phyloP scores from a whole-genome alignment of 106 monocot species.

The Allium cepa region DNA sequence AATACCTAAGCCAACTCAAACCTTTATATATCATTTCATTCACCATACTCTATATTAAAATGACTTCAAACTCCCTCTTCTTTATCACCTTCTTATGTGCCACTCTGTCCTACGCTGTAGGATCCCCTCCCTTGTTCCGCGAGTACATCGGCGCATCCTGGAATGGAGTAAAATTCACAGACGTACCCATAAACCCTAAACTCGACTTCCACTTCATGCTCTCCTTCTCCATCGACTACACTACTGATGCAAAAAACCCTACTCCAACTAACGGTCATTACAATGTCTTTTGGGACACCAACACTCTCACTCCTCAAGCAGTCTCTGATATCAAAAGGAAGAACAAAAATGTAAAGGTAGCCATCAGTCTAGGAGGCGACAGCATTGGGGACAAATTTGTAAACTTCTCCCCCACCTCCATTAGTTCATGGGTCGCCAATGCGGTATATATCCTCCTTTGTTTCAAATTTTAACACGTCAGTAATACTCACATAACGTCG shows the following conservation, averaged over 20 bases:
- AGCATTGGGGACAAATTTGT: neutral
- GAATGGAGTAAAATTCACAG: constrained; percentile 36
- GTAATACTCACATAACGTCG: too few relatives aligned
- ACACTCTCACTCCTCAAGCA: constrained; percentile 11
- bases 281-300: constrained; percentile 25
- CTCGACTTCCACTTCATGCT: constrained; percentile 28
- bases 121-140: constrained; percentile 11
- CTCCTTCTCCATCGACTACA: constrained; percentile 27
- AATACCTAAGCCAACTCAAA: too few relatives aligned
- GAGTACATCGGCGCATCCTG: constrained; percentile 47
- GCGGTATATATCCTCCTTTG: constrained; percentile 1
- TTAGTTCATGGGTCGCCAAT: constrained; percentile 20
- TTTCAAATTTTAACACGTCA: too few relatives aligned
- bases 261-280: constrained; percentile 21
- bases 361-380: constrained; percentile 16
- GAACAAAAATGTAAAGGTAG: constrained; percentile 18
- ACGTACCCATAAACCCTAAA: constrained; percentile 34
- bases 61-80: neutral
- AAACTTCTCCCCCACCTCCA: constrained; percentile 11
- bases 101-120: neutral
- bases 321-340: constrained; percentile 13
- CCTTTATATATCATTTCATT: too few relatives aligned
- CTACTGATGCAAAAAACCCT: neutral
- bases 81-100: neutral
- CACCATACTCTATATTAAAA: neutral